These are phyloP conservation scores for Colletotrichum sojae DNA, from an alignment of 2,329 filamentous ascomycete species.

Conservation along the genomic window DNA sequence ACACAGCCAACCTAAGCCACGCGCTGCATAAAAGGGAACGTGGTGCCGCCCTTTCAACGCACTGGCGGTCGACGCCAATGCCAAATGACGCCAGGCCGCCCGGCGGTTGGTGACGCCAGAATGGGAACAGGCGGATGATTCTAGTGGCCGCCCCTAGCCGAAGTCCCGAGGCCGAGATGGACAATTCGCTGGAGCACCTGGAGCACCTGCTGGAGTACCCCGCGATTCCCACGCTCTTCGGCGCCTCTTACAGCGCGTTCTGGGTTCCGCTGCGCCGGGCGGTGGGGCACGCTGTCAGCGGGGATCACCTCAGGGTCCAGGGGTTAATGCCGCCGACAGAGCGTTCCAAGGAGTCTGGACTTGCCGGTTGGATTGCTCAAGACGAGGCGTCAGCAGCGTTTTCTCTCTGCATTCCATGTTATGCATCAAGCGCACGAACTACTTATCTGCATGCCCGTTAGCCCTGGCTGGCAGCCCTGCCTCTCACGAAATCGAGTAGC, in stretches of 20 bases:
- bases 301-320: conserved; percentile 30
- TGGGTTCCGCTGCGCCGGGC: conserved; percentile 37
- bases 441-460: too few relatives aligned
- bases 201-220: conserved; percentile 35
- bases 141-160: conserved; percentile 39
- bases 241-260: conserved; percentile 29
- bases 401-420: background rate
- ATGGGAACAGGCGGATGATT: conserved; percentile 18
- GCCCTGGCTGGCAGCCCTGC: too few relatives aligned
- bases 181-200: conserved; percentile 13
- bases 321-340: conserved; percentile 19
- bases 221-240: conserved; percentile 31
- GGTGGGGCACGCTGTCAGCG: conserved; percentile 19
- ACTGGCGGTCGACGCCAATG: conserved; percentile 24
- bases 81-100: conserved; percentile 17
- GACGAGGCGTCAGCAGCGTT: conserved; percentile 3
- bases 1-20: conserved; percentile 24
- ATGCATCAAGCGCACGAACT: too few relatives aligned
- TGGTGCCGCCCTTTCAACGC: conserved; percentile 23
- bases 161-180: conserved; percentile 37
- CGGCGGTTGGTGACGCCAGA: conserved; percentile 28
- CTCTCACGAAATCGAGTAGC: background rate
- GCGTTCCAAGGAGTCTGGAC: too few relatives aligned
- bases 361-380: background rate
- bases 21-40: conserved; percentile 28